Conservation (phyloP, 2,329 filamentous ascomycete genomes). For the Ampelomyces quisqualis region DNA sequence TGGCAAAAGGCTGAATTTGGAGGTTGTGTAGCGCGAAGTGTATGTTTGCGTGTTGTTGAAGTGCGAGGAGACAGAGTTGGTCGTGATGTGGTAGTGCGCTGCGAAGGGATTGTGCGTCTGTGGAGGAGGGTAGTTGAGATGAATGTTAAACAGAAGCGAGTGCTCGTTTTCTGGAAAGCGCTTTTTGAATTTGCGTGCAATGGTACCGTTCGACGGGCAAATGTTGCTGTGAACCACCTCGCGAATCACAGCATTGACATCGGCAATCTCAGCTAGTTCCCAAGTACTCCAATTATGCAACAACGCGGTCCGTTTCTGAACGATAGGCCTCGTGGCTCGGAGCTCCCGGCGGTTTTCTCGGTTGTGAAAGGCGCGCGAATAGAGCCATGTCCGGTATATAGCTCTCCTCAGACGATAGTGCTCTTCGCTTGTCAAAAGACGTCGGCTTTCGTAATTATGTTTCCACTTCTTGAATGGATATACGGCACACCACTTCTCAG, state of each 20-base stretch:
- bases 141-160: slow-evolving; percentile 56
- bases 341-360: slow-evolving; percentile 52
- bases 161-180: slow-evolving; percentile 54
- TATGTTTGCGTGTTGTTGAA: slow-evolving; percentile 40
- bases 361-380: slow-evolving; percentile 59
- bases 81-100: slow-evolving; percentile 14
- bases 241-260: slow-evolving; percentile 57
- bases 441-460: slow-evolving; percentile 55
- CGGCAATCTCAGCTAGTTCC: slow-evolving; percentile 61
- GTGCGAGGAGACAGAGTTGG: slow-evolving; percentile 36
- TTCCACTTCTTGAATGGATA: slow-evolving; percentile 66
- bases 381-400: slow-evolving; percentile 63
- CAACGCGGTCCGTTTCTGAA: slow-evolving; percentile 56
- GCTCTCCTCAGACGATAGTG: slow-evolving; percentile 56
- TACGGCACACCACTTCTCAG: slow-evolving; percentile 60
- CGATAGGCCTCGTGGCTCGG: slow-evolving; percentile 49
- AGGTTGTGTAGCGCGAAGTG: slow-evolving; percentile 45
- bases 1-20: slow-evolving; percentile 51
- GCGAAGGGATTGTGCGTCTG: slow-evolving; percentile 38
- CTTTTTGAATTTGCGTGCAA: slow-evolving; percentile 60
- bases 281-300: slow-evolving; percentile 60
- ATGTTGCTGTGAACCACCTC: slow-evolving; percentile 60
- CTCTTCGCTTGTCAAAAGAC: slow-evolving; percentile 54
- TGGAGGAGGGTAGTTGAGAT: slow-evolving; percentile 51
- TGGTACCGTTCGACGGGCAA: slow-evolving; percentile 62